Evolutionary conservation across 2,329 filamentous ascomycete species (phyloP).

Genomic region (Sporothrix euskadiensis): DNA sequence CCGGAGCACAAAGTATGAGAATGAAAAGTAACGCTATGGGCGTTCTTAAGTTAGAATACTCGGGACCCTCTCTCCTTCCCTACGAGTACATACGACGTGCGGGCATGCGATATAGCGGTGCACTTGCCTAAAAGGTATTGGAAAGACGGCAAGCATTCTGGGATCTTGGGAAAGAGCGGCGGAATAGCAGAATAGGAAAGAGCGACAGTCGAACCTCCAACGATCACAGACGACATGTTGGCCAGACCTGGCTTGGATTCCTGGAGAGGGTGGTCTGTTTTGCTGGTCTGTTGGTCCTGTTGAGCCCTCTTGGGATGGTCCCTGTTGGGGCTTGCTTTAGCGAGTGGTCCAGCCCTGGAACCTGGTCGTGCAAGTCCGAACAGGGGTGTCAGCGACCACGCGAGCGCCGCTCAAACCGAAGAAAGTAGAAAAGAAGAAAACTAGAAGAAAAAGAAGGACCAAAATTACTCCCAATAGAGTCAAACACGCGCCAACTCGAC

Average conservation of each 20-base stretch:
- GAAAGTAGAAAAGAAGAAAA: not conserved
- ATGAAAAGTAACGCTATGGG: not conserved
- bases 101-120: not conserved
- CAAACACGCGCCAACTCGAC: slow-evolving; percentile 19
- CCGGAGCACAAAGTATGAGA: not conserved
- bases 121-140: slow-evolving; percentile 8
- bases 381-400: not conserved
- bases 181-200: slow-evolving; percentile 5
- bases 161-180: not conserved
- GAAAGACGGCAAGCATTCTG: not conserved
- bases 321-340: slow-evolving; percentile 7
- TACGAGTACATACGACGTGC: not conserved
- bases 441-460: slow-evolving; percentile 3
- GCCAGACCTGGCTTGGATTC: slow-evolving; percentile 10
- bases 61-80: not conserved
- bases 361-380: slow-evolving; percentile 12
- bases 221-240: slow-evolving; percentile 2
- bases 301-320: not conserved
- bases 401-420: not conserved
- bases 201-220: not conserved
- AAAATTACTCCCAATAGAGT: not conserved
- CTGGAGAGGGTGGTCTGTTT: not conserved
- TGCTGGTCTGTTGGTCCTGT: not conserved
- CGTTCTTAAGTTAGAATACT: slow-evolving; percentile 10
- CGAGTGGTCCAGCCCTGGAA: not conserved